phyloP scores from a whole-genome alignment of 1,284 basidiomycete genomes.

The Caloboletus inedulis region DNA sequence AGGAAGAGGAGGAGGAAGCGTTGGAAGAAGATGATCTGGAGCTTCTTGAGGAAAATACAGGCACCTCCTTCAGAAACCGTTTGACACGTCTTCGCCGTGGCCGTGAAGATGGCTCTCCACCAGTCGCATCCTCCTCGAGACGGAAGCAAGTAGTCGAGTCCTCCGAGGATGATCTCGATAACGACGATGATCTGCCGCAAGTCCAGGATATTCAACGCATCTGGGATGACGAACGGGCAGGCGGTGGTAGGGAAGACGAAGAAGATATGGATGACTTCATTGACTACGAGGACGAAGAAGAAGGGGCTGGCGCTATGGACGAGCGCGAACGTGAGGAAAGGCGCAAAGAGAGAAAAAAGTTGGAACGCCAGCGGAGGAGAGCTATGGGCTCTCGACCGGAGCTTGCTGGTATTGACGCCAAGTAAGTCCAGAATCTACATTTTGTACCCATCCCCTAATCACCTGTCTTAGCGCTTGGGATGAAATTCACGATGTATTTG shows the following conservation, averaged over 20 bases:
- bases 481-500: slow-evolving; percentile 96
- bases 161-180: slow-evolving; percentile 70
- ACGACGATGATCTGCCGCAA: slow-evolving; percentile 53
- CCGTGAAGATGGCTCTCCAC: slow-evolving; percentile 65
- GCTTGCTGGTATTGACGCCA: slow-evolving; percentile 82
- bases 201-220: slow-evolving; percentile 75
- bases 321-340: slow-evolving; percentile 72
- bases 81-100: slow-evolving; percentile 74
- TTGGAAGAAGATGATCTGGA: slow-evolving; percentile 96
- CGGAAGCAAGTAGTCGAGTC: slow-evolving; percentile 58
- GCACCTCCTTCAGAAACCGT: slow-evolving; percentile 63
- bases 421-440: slow-evolving; percentile 48
- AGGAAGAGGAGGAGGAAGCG: slow-evolving; percentile 65
- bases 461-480: slow-evolving; percentile 78
- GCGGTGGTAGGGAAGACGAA: slow-evolving; percentile 63
- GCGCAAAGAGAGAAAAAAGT: slow-evolving; percentile 62
- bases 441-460: slow-evolving; percentile 20
- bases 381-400: slow-evolving; percentile 69
- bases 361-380: slow-evolving; percentile 62
- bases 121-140: slow-evolving; percentile 56
- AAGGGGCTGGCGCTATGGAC: slow-evolving; percentile 63
- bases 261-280: slow-evolving; percentile 88
- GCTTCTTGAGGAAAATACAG: slow-evolving; percentile 92
- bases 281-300: slow-evolving; percentile 87
- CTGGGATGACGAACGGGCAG: slow-evolving; percentile 76